Evolutionary conservation across 306 rosid species (phyloP).

Genomic region (Vigna angularis): DNA sequence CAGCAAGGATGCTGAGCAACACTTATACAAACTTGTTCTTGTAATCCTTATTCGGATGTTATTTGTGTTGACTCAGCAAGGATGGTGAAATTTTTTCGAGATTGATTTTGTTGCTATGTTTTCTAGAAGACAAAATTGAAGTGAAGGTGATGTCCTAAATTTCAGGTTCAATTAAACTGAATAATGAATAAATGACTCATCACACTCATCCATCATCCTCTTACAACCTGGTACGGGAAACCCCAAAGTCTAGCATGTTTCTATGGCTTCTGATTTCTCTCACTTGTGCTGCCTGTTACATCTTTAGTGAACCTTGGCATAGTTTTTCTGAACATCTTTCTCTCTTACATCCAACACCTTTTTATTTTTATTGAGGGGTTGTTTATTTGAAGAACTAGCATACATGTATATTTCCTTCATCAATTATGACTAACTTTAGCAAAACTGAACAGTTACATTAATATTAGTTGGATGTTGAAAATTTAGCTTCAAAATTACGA

Average conservation of each 20-base stretch:
- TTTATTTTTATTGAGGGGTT: too few species aligned
- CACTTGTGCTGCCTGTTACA: constrained; percentile 3
- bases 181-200: constrained; percentile 19
- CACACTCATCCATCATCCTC: background rate
- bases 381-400: too few species aligned
- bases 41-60: constrained; percentile 10
- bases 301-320: background rate
- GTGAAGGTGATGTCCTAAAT: background rate
- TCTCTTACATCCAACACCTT: background rate
- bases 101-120: constrained; percentile 21
- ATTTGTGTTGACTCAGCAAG: background rate
- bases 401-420: too few species aligned
- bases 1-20: background rate
- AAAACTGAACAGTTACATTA: too few species aligned
- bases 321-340: background rate
- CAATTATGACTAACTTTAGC: too few species aligned
- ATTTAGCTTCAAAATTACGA: too few species aligned
- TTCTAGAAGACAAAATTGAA: constrained; percentile 23
- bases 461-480: too few species aligned
- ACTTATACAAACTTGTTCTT: constrained; percentile 23
- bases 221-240: background rate
- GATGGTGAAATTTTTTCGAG: constrained; percentile 18
- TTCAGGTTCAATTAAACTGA: constrained; percentile 13
- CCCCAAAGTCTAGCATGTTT: background rate
- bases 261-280: background rate